Base-by-base conservation (phyloP, 2,329 filamentous ascomycete species). In the Colletotrichum horii region DNA sequence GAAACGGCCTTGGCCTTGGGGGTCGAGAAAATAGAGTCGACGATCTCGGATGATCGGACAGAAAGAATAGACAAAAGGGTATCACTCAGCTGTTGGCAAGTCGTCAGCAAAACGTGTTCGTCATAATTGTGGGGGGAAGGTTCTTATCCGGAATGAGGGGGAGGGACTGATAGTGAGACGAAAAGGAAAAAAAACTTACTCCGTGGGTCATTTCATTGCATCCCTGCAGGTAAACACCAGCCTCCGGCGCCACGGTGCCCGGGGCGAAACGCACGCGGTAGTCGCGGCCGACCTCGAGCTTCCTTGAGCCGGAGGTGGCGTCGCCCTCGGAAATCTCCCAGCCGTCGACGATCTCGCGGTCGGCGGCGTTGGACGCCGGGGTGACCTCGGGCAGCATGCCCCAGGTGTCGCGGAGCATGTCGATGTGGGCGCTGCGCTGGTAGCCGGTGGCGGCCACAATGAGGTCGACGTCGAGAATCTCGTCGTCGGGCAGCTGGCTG, bases 141-240 rank as follows among this genome's bases (percentile, higher is more conserved):
- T 2, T 19, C n/a, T 34, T 36, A n/a, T 62, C 32, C 12, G n/a
- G 60, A 48, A 9, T 24, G 36, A 38, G 66, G 26, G 24, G 34
- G 22, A 64, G 48, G n/a, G 26, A 24, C 66, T 73, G 64, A 43
- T 43, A 43, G 36, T 43, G 36, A 43, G 36, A 43, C 16, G 1
- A 60, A n/a, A 43, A 34, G 71, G 61, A 32, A 64, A 26, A 55
- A 48, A 68, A 56, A 92, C 94, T 92, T 90, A 96, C 94, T 75
- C 96, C 96, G 84, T 98, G 96, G 38, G 96, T 98, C 77, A 90
- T 92, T 87, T 98, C 96, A 83, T 96, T 97, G 87, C 96, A 98
- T 36, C 96, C 96, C 84, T 98, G 97, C 80, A 98, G 88, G 94
- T 95, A 98, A 74, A 98, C 89, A 5, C 96, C 96, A 16, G 95